Evolutionary conservation across 495 filamentous ascomycete species (phyloP).

Genomic region (Neurospora sp.): DNA sequence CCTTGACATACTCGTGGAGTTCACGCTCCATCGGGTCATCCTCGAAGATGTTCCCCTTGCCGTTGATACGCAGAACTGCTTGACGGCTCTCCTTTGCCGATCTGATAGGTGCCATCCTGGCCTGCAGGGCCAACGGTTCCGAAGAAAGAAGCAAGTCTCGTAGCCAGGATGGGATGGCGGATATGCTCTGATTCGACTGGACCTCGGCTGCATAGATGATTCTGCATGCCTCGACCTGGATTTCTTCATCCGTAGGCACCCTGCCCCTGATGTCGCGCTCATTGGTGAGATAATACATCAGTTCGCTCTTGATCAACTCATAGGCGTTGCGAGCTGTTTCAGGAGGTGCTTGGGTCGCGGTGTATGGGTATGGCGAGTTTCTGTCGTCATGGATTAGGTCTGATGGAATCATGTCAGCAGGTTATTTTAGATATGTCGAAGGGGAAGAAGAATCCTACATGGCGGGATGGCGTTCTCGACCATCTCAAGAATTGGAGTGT

Average conservation of each 20-base stretch:
- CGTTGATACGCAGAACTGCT: constrained; percentile 33
- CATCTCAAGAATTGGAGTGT: constrained; percentile 44
- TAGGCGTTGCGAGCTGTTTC: constrained; percentile 36
- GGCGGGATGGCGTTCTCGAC: constrained; percentile 60
- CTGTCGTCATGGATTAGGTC: constrained; percentile 49
- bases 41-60: constrained; percentile 38
- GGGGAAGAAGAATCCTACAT: constrained; percentile 28
- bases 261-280: constrained; percentile 18
- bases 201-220: constrained; percentile 32
- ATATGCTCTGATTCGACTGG: constrained; percentile 14
- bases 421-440: neutral
- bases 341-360: constrained; percentile 25
- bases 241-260: constrained; percentile 30
- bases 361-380: constrained; percentile 36
- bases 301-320: constrained; percentile 41
- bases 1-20: constrained; percentile 39
- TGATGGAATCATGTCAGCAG: constrained; percentile 10
- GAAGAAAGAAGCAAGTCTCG: constrained; percentile 42
- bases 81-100: constrained; percentile 21
- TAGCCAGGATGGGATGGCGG: constrained; percentile 36
- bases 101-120: constrained; percentile 27
- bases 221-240: constrained; percentile 33
- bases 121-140: constrained; percentile 23
- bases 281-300: constrained; percentile 31
- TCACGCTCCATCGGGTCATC: constrained; percentile 36